Base-by-base conservation (phyloP, 371 early-diverging fungal species). In the Saksenaea oblongispora region DNA sequence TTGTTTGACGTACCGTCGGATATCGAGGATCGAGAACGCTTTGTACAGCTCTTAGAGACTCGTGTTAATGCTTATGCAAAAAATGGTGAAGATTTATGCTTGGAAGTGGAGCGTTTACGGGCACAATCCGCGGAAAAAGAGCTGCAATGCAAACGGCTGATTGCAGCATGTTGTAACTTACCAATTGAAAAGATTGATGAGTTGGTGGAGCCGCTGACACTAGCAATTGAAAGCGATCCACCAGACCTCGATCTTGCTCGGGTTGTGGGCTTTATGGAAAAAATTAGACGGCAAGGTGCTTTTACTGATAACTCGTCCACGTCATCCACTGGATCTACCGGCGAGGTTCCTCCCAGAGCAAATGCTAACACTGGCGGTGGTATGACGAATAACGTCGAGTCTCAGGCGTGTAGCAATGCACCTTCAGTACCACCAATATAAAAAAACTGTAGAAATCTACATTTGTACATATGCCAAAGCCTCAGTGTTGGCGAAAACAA, bases 181-280 rank as follows among this genome's bases (percentile, higher is more conserved):
- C 80, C 86, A 7, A 60, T 89, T 34, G 89, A 90, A 11, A 76
- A 86, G 41, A 89, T 94, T 8, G 91, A 90, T 51, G 83, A 79
- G 34, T 63, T 91, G 58, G 75, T 94, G 14, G 85, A 81, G 11
- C 87, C 88, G 0, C 64, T 94, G 56, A 75, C 90, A 8, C 70
- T 77, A 24, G 92, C 92, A 0, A 89, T 92, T 22, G 91, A 92
- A 66, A 88, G 87, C 37, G 93, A 94, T 63, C 84, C 86, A 18
- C 82, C 84, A 9, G 86, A 83, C 56, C 61, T 86, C 54, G 87
- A 88, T 61, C 67, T 86, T 27, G 72, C 80, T n/a, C 77, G 85
- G 35, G 84, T 85, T 5, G 80, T 84, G 36, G 84, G 82, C 5
- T 83, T 84, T 59, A 85, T 87, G 85, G 83, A 82, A 54, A 82